Evolutionary conservation across 2,329 filamentous ascomycete genomes (phyloP).

Genomic region (Fusarium newnesense): DNA sequence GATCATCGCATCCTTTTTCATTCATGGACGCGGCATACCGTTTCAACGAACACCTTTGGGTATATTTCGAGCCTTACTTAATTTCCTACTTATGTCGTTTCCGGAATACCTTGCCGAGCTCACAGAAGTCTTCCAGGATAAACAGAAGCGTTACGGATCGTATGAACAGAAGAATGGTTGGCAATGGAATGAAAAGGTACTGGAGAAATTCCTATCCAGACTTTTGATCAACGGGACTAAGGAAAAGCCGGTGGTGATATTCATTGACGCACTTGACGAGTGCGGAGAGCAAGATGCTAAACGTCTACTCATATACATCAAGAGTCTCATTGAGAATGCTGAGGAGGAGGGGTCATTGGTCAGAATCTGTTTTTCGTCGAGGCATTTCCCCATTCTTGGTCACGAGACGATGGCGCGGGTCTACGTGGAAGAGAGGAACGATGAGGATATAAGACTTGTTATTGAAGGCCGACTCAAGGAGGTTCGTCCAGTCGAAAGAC

Average conservation of each 20-base stretch:
- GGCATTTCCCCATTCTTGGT: not conserved
- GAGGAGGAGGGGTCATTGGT: not conserved
- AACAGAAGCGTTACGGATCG: not conserved
- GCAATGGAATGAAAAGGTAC: not conserved
- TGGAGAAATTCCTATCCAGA: not conserved
- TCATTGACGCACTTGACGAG: not conserved
- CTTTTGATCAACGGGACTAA: not conserved
- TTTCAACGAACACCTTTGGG: not conserved
- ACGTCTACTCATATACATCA: not conserved
- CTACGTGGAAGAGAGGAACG: not conserved
- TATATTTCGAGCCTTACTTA: not conserved
- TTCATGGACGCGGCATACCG: fast-evolving
- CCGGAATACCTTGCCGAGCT: not conserved
- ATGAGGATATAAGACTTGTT: not conserved
- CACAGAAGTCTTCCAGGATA: not conserved
- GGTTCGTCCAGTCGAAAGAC: fast-evolving
- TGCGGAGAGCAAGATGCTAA: not conserved
- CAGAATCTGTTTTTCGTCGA: not conserved
- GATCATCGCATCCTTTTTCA: not conserved
- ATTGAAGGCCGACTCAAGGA: not conserved
- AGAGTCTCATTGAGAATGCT: fast-evolving
- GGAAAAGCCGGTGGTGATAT: not conserved
- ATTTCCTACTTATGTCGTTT: not conserved
- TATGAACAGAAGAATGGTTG: not conserved
- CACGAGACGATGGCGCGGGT: not conserved